phyloP scores from a whole-genome alignment of 2,329 filamentous ascomycete species.

The Fonsecaea nubica region DNA sequence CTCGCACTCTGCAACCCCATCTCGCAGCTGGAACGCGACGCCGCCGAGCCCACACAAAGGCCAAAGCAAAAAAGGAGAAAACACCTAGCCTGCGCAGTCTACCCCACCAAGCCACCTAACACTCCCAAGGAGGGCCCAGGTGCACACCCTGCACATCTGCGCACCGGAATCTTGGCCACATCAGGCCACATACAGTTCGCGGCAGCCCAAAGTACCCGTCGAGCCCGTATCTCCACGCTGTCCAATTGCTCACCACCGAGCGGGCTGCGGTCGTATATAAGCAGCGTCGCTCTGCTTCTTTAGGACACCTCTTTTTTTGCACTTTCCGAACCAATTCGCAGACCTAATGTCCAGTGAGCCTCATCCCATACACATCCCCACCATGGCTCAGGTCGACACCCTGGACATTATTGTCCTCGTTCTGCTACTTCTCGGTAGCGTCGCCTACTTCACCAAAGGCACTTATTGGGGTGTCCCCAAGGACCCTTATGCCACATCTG shows the following conservation, averaged over 20 bases:
- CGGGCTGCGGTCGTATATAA: slow-evolving; percentile 19
- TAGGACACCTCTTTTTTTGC: slow-evolving; percentile 13
- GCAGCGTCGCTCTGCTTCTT: slow-evolving; percentile 11
- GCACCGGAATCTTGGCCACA: slow-evolving; percentile 31
- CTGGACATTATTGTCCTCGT: slow-evolving; percentile 92
- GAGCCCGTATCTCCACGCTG: slow-evolving; percentile 30
- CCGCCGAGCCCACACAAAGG: slow-evolving; percentile 10
- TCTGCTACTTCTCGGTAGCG: slow-evolving; percentile 80
- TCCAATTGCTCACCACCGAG: slow-evolving; percentile 21
- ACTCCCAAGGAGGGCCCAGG: not conserved
- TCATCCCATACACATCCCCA: slow-evolving; percentile 21
- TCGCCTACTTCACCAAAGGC: slow-evolving; percentile 98
- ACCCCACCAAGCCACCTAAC: not conserved
- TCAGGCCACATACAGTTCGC: slow-evolving; percentile 35
- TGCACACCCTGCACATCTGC: not conserved
- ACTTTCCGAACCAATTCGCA: slow-evolving; percentile 10
- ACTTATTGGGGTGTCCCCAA: slow-evolving; percentile 88
- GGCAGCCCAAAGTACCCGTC: slow-evolving; percentile 10
- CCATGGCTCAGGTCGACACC: slow-evolving; percentile 94
- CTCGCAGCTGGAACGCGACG: slow-evolving; percentile 9
- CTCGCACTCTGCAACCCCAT: slow-evolving; percentile 1
- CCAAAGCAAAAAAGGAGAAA: slow-evolving; percentile 2
- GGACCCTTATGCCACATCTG: slow-evolving; percentile 82
- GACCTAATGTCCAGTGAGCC: slow-evolving; percentile 20
- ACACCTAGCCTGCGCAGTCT: not conserved